phyloP scores from a whole-genome alignment of 208 protist genomes.

The Trypanosoma rangeli region DNA sequence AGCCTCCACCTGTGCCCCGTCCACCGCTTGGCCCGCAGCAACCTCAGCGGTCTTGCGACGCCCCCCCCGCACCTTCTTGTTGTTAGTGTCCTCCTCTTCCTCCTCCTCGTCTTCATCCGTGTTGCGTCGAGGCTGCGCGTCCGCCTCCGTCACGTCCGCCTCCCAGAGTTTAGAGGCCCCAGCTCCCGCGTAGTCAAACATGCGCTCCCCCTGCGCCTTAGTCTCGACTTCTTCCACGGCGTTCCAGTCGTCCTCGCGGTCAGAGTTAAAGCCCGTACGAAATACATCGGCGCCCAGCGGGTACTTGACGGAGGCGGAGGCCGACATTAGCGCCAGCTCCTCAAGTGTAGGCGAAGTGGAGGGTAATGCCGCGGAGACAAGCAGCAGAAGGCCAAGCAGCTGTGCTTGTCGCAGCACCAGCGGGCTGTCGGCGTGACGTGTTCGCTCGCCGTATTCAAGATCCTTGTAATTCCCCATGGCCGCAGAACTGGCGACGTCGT shows the following conservation, averaged over 20 bases:
- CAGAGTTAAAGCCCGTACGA: not conserved
- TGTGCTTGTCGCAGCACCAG: not conserved
- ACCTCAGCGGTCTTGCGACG: not conserved
- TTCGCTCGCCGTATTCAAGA: not conserved
- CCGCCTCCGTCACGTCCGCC: not conserved
- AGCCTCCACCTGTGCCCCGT: not conserved
- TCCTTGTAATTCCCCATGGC: not conserved
- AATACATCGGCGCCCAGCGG: not conserved
- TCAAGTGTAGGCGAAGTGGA: not conserved
- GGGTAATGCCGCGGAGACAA: constrained; percentile 5
- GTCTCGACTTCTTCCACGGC: not conserved
- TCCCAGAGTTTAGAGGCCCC: not conserved
- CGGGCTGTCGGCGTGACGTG: not conserved
- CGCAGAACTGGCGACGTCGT: not conserved
- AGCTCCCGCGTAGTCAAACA: constrained; percentile 1
- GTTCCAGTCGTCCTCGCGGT: not conserved
- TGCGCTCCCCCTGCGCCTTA: not conserved
- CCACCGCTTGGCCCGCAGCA: not conserved
- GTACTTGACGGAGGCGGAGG: not conserved
- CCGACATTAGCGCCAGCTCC: not conserved
- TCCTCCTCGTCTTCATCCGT: constrained; percentile 18
- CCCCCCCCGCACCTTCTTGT: not conserved
- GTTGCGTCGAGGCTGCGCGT: not conserved
- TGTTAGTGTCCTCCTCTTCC: constrained; percentile 1
- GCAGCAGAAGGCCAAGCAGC: constrained; percentile 10